Conservation (phyloP, 2,329 filamentous ascomycete species). For the Chaetomium globosum region DNA sequence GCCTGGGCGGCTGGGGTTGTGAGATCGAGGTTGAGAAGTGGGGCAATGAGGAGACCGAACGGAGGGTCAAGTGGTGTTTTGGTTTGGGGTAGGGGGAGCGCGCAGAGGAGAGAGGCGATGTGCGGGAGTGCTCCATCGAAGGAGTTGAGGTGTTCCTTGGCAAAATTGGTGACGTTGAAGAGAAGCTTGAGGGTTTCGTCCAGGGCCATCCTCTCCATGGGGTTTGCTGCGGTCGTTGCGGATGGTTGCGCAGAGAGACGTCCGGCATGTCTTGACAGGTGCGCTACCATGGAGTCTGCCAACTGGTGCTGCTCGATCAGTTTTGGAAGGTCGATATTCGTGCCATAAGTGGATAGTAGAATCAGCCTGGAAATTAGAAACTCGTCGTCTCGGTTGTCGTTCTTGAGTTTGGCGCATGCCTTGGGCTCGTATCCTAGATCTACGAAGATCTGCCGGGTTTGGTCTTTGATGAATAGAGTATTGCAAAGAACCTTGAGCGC, state of each 20-base stretch:
- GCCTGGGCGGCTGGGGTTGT: slow-evolving; percentile 55
- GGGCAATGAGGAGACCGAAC: slow-evolving; percentile 73
- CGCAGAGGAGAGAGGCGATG: slow-evolving; percentile 71
- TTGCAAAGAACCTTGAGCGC: slow-evolving; percentile 85
- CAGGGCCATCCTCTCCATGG: slow-evolving; percentile 78
- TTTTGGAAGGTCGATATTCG: slow-evolving; percentile 65
- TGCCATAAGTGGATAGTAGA: slow-evolving; percentile 78
- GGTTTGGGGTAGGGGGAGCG: slow-evolving; percentile 50
- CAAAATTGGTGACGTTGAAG: slow-evolving; percentile 83
- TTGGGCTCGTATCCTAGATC: slow-evolving; percentile 68
- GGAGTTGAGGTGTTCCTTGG: slow-evolving; percentile 59
- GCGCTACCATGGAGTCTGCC: slow-evolving; percentile 68
- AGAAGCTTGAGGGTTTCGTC: slow-evolving; percentile 82
- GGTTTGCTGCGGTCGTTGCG: slow-evolving; percentile 46
- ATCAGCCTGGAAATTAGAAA: slow-evolving; percentile 80
- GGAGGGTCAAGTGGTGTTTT: slow-evolving; percentile 71
- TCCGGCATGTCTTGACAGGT: slow-evolving; percentile 70
- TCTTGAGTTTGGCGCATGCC: slow-evolving; percentile 71
- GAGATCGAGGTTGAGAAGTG: slow-evolving; percentile 77
- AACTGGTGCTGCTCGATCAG: slow-evolving; percentile 69
- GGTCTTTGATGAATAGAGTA: slow-evolving; percentile 69
- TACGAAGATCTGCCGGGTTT: slow-evolving; percentile 72
- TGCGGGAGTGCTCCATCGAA: slow-evolving; percentile 71
- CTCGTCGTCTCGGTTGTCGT: slow-evolving; percentile 77
- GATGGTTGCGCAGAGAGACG: slow-evolving; percentile 37